A percentile compares a stretch with the other conserved stretches of the same genome.
Conservation (phyloP, 306 rosid species). For the Quercus rubra region DNA sequence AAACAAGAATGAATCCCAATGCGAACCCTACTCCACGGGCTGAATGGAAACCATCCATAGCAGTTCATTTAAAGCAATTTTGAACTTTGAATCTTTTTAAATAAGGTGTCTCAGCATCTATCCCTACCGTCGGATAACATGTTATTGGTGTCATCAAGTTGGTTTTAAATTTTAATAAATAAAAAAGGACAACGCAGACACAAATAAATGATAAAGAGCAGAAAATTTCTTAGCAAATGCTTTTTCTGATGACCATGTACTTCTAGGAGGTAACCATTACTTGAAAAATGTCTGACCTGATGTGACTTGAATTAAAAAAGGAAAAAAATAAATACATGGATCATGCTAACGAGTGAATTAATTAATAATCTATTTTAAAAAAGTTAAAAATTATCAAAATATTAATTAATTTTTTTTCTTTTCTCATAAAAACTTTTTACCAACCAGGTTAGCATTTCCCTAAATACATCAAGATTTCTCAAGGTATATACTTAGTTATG, state of each 20-base stretch:
- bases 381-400: no score
- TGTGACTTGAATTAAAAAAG: neutral
- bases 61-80: neutral
- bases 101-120: neutral
- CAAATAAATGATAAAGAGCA: neutral
- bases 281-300: neutral
- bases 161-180: neutral
- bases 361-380: no score
- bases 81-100: neutral
- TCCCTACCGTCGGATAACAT: neutral
- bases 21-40: neutral
- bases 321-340: neutral
- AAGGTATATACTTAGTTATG: neutral
- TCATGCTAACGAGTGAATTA: no score
- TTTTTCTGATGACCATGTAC: neutral
- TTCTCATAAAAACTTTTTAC: no score
- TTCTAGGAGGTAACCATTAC: neutral
- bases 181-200: neutral
- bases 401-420: no score
- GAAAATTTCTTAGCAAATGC: neutral
- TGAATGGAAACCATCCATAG: neutral
- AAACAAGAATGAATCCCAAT: neutral
- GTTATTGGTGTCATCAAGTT: neutral
- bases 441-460: no score
- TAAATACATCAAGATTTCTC: neutral